Percentiles rank a stretch among this genome's conserved stretches.
Evolutionary conservation across 805 yeast genomes (phyloP).

Genomic region (Starmera amethionina): DNA sequence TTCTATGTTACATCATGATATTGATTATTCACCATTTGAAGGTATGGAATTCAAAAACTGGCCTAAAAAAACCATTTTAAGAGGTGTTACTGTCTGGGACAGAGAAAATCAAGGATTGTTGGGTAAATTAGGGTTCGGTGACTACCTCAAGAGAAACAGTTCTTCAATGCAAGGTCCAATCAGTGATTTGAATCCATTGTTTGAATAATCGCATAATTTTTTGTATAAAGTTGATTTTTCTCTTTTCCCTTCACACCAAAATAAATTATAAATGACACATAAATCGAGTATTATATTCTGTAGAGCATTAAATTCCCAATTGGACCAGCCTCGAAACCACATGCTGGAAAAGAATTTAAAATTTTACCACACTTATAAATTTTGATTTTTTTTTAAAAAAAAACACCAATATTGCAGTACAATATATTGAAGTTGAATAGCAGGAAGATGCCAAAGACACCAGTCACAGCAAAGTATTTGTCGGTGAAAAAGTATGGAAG

Average conservation of each 20-base stretch:
- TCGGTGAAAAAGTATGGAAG: slow-evolving; percentile 13
- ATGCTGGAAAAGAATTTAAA: too few species aligned
- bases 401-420: too few species aligned
- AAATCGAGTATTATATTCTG: too few species aligned
- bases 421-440: too few species aligned
- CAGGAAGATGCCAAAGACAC: too few species aligned
- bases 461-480: slow-evolving; percentile 2
- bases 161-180: slow-evolving; percentile 15
- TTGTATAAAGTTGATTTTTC: too few species aligned
- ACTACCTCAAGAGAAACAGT: slow-evolving; percentile 19
- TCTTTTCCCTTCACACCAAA: too few species aligned
- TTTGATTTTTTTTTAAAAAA: too few species aligned
- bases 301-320: too few species aligned
- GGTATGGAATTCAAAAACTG: slow-evolving; percentile 32
- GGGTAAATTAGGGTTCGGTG: slow-evolving; percentile 13
- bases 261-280: too few species aligned
- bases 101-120: slow-evolving; percentile 9
- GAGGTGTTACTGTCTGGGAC: slow-evolving; percentile 26
- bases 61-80: slow-evolving; percentile 33
- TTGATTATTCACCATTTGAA: slow-evolving; percentile 32
- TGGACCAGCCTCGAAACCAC: too few species aligned
- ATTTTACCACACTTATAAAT: too few species aligned
- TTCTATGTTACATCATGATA: slow-evolving; percentile 24
- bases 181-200: slow-evolving; percentile 14
- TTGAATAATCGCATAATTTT: background rate